Base-by-base conservation (phyloP, 2,329 filamentous ascomycete species). In the Zelopaecilomyces penicillatus region DNA sequence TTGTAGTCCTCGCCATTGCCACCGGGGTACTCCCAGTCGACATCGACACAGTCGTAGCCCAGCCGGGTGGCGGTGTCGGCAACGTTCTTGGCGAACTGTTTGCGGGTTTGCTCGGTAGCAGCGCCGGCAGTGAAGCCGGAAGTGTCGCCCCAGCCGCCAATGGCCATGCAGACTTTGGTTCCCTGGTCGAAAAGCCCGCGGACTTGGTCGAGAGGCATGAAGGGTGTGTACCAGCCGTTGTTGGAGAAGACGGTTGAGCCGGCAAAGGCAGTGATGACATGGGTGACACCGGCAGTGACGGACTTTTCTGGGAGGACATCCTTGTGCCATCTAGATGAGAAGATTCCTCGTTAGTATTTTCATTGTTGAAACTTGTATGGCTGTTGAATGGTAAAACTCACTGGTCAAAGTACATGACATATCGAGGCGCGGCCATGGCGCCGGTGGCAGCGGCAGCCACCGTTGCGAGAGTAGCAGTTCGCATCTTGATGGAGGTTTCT, bases 1-100 rank as follows among this genome's bases (percentile, higher is more conserved):
- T 78, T 83, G 67, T 86, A 87, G 62, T 87, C 81, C 30, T 78
- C 71, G 30, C 82, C 82, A 52, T 86, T 86, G 33, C 83, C 82
- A 11, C 73, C 74, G 1, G 66, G 63, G 41, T 71, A 78, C 49
- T 77, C 82, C 82, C 83, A 85, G 55, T 87, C 83, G 36, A 87
- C 70, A 49, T 87, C 72, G 37, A 78, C 66, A 53, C 81, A 82
- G 55, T 85, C 81, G 35, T 77, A 79, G 0, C 75, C 76, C 10
- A 74, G 71, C 3, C 61, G 63, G 2, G 72, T 61, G 3, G 84
- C 57, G 58, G 80, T 74, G 1, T 63, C 59, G 1, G 70, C 73
- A 3, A 84, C 64, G 50, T 82, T 82, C 39, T 67, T 66, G 11
- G 81, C 82, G 44, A 76, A 85, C 10, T 52, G 62, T 37, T 67